Evolutionary conservation across 208 protist species (phyloP).

Genomic region (Crithidia mellificae): DNA sequence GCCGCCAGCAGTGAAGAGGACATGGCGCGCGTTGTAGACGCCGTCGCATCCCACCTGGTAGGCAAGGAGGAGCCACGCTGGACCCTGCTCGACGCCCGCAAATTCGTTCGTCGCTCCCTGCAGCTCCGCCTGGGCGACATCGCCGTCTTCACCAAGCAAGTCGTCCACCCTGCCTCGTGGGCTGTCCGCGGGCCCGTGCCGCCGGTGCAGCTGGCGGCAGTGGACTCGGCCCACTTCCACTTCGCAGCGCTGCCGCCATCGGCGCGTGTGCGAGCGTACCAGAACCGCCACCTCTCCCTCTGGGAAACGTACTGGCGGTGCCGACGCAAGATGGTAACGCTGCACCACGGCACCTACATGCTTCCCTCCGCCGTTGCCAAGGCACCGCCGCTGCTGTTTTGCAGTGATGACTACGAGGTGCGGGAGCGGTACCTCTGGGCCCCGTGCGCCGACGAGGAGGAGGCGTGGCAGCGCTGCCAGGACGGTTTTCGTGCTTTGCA

Average conservation of each 20-base stretch:
- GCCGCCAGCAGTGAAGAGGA: slow-evolving; percentile 27
- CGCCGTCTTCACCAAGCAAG: slow-evolving; percentile 50
- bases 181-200: slow-evolving; percentile 31
- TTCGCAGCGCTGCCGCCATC: slow-evolving; percentile 12
- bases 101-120: slow-evolving; percentile 62
- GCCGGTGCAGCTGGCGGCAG: slow-evolving; percentile 39
- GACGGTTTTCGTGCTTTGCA: slow-evolving; percentile 40
- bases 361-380: slow-evolving; percentile 34
- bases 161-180: slow-evolving; percentile 53
- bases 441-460: slow-evolving; percentile 48
- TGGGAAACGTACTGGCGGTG: slow-evolving; percentile 72
- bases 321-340: slow-evolving; percentile 43
- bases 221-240: slow-evolving; percentile 29
- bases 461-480: slow-evolving; percentile 56
- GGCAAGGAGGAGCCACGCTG: slow-evolving; percentile 60
- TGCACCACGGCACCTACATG: slow-evolving; percentile 37
- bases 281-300: slow-evolving; percentile 58
- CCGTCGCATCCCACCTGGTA: slow-evolving; percentile 61
- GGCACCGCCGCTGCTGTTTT: slow-evolving; percentile 36
- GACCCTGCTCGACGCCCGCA: slow-evolving; percentile 54
- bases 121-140: slow-evolving; percentile 40
- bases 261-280: slow-evolving; percentile 27
- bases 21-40: slow-evolving; percentile 42
- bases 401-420: slow-evolving; percentile 67
- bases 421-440: slow-evolving; percentile 70